These are phyloP conservation scores for Metschnikowia bowlesiae DNA, from an alignment of 805 yeast genomes.

Conservation along the genomic window DNA sequence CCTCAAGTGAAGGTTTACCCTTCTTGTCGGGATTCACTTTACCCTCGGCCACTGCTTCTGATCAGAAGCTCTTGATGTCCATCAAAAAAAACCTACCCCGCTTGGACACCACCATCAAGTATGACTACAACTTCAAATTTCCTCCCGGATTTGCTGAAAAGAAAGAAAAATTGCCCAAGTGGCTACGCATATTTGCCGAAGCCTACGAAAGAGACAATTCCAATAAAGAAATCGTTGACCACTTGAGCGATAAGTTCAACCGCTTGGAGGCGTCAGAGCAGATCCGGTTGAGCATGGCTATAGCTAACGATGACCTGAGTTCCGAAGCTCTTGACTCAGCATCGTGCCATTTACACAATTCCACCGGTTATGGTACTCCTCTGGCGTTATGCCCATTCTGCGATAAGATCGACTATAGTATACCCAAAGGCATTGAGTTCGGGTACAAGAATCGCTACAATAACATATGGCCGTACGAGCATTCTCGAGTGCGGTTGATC, in stretches of 20 bases:
- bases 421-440: constrained; percentile 66
- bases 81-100: constrained; percentile 32
- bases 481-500: constrained; percentile 65
- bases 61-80: constrained; percentile 31
- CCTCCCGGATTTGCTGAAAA: constrained; percentile 16
- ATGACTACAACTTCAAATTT: constrained; percentile 22
- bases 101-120: constrained; percentile 19
- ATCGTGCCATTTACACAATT: constrained; percentile 9
- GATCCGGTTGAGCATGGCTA: constrained; percentile 33
- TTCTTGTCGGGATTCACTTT: constrained; percentile 38
- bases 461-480: constrained; percentile 84
- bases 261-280: constrained; percentile 38
- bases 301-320: constrained; percentile 15
- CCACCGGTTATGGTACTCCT: constrained; percentile 33
- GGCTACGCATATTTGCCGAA: constrained; percentile 27
- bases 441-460: constrained; percentile 82
- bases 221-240: constrained; percentile 20
- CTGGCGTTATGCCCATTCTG: constrained; percentile 40
- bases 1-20: constrained; percentile 9
- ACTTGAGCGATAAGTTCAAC: constrained; percentile 29
- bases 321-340: constrained; percentile 4
- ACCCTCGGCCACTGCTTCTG: constrained; percentile 37
- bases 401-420: constrained; percentile 34
- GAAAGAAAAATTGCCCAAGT: constrained; percentile 24
- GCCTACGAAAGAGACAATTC: constrained; percentile 12